Percentiles rank a stretch among this genome's conserved stretches.
phyloP scores from a whole-genome alignment of 2,329 filamentous ascomycete genomes.

The Claviceps sp. region DNA sequence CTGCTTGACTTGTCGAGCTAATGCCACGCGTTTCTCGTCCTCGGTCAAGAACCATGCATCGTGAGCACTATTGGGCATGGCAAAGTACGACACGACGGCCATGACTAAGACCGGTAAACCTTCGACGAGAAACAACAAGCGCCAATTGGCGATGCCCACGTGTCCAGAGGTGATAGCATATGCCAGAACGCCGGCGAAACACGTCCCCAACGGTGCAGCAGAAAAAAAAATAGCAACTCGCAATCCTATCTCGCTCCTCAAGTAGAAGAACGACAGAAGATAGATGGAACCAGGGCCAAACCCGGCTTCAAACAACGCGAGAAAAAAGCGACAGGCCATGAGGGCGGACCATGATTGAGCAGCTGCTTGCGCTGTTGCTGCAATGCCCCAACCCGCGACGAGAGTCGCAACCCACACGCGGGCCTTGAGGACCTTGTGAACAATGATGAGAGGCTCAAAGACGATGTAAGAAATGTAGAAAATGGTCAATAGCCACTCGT shows the following conservation, averaged over 20 bases:
- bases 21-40: conserved; percentile 8
- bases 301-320: conserved; percentile 21
- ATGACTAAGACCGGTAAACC: conserved; percentile 20
- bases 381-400: conserved; percentile 6
- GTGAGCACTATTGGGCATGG: conserved; percentile 12
- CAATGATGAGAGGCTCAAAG: conserved; percentile 8
- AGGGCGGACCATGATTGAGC: conserved; percentile 31
- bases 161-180: conserved; percentile 50
- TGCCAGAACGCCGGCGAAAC: conserved; percentile 51
- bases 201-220: conserved; percentile 51
- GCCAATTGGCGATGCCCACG: conserved; percentile 46
- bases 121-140: conserved; percentile 46
- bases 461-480: conserved; percentile 12
- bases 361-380: conserved; percentile 26
- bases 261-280: conserved; percentile 23
- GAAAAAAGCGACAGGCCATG: conserved; percentile 28
- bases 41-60: conserved; percentile 9
- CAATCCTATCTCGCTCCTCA: conserved; percentile 20
- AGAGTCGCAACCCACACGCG: conserved; percentile 4
- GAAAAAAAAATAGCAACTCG: conserved; percentile 31
- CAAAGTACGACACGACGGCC: conserved; percentile 16
- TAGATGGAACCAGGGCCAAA: conserved; percentile 21
- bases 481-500: conserved; percentile 12
- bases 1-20: conserved; percentile 5
- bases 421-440: conserved; percentile 6